These are phyloP conservation scores for Fraxinus pennsylvanica DNA, from an alignment of 257 asterid genomes.

Conservation along the genomic window DNA sequence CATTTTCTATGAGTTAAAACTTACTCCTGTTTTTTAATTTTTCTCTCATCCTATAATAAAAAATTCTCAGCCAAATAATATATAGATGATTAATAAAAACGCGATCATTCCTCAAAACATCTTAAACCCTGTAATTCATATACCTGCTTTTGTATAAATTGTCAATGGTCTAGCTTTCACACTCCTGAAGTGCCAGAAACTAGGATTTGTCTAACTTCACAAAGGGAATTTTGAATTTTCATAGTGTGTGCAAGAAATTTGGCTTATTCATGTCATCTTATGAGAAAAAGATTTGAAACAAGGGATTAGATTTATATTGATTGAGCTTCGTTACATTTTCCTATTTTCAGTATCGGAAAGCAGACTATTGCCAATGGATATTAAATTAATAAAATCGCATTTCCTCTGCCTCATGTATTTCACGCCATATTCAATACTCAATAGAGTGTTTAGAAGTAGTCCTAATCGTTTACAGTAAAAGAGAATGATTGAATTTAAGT, in stretches of 20 bases:
- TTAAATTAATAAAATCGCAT: no score
- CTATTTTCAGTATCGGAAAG: neutral
- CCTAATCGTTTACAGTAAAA: neutral
- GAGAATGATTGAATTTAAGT: neutral
- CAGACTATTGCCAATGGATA: no score
- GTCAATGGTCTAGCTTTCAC: neutral
- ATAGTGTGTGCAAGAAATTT: neutral
- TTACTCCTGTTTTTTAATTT: neutral
- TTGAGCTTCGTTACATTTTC: neutral
- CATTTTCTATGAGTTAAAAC: neutral
- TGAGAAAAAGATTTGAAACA: neutral
- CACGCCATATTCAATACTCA: no score
- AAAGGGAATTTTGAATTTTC: neutral
- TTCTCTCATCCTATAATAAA: neutral
- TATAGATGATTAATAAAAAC: neutral
- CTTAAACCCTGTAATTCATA: neutral
- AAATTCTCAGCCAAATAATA: neutral
- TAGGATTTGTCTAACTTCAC: neutral
- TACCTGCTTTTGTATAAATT: neutral
- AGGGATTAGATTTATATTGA: neutral
- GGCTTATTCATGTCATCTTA: neutral
- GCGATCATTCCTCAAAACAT: neutral
- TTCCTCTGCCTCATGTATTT: no score
- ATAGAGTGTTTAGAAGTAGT: neutral
- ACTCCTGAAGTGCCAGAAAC: neutral